Percentiles rank a stretch among this genome's conserved stretches.
Conservation (phyloP, 345 rosid species). For the Limnanthes douglasii region DNA sequence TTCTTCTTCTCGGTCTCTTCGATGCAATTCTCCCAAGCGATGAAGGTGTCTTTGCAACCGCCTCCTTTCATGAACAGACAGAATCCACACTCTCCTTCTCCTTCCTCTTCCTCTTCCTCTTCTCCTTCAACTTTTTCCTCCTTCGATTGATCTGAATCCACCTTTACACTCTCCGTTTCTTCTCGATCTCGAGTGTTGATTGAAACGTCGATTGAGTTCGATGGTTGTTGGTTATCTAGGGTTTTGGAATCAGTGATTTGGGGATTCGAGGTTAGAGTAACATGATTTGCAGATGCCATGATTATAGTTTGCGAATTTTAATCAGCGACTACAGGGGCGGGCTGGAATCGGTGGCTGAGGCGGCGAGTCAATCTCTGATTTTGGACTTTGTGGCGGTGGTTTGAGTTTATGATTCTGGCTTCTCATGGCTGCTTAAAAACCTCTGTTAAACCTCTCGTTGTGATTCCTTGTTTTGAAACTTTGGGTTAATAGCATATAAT, state of each 20-base stretch:
- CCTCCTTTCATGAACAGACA: conserved; percentile 92
- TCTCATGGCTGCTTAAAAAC: too few relatives aligned
- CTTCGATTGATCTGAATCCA: conserved; percentile 10
- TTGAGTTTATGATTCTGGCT: too few relatives aligned
- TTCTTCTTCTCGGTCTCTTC: conserved; percentile 48
- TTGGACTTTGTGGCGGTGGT: too few relatives aligned
- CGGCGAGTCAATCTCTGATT: neutral
- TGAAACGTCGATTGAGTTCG: conserved; percentile 10
- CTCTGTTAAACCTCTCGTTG: too few relatives aligned
- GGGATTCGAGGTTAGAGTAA: conserved; percentile 9
- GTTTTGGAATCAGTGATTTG: conserved; percentile 8
- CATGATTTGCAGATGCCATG: conserved; percentile 15
- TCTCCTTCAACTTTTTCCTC: conserved; percentile 12
- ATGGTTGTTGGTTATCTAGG: conserved; percentile 5
- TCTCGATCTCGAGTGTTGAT: conserved; percentile 6
- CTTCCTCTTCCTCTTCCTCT: conserved; percentile 22
- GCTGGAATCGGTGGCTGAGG: conserved; percentile 1
- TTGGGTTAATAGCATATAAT: too few relatives aligned
- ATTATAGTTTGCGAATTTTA: conserved; percentile 1
- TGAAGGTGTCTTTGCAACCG: conserved; percentile 60
- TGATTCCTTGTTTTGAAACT: too few relatives aligned
- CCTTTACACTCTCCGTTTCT: conserved; percentile 2
- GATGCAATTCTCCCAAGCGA: conserved; percentile 70
- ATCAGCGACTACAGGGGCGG: conserved; percentile 7
- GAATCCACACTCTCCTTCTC: conserved; percentile 73